phyloP scores from a whole-genome alignment of 768 basidiomycete species.

The Termitomyces titanicus region DNA sequence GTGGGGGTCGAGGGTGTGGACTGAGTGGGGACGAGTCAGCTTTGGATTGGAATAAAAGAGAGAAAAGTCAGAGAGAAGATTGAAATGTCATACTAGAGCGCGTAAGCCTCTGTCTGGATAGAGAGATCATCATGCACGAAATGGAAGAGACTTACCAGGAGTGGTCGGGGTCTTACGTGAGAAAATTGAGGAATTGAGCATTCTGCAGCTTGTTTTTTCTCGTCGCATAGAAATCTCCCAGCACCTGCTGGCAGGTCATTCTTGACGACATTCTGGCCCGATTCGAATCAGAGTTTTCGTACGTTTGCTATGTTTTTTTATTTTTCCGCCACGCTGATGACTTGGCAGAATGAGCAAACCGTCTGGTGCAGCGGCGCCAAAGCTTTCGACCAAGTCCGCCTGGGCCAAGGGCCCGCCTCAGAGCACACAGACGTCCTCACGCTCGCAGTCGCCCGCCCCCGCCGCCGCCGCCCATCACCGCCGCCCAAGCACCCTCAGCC shows the following conservation, averaged over 20 bases:
- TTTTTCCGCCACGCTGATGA: constrained; percentile 1
- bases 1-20: constrained; percentile 48
- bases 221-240: no score
- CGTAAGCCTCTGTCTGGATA: constrained; percentile 13
- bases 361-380: constrained; percentile 68
- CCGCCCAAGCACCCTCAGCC: constrained; percentile 72
- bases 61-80: constrained; percentile 29
- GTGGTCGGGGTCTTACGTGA: constrained; percentile 19
- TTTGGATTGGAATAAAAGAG: no score
- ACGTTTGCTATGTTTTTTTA: constrained; percentile 22
- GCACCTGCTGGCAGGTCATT: constrained; percentile 91
- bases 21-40: background rate
- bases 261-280: constrained; percentile 86
- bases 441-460: constrained; percentile 78
- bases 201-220: no score
- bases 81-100: constrained; percentile 20
- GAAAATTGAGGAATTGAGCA: no score
- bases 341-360: constrained; percentile 90
- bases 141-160: no score
- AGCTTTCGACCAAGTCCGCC: constrained; percentile 81
- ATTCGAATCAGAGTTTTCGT: no score
- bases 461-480: constrained; percentile 56
- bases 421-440: constrained; percentile 57
- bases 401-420: constrained; percentile 89
- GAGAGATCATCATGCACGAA: no score